Conservation (phyloP, 2,329 filamentous ascomycete genomes). For the Cladophialophora psammophila region DNA sequence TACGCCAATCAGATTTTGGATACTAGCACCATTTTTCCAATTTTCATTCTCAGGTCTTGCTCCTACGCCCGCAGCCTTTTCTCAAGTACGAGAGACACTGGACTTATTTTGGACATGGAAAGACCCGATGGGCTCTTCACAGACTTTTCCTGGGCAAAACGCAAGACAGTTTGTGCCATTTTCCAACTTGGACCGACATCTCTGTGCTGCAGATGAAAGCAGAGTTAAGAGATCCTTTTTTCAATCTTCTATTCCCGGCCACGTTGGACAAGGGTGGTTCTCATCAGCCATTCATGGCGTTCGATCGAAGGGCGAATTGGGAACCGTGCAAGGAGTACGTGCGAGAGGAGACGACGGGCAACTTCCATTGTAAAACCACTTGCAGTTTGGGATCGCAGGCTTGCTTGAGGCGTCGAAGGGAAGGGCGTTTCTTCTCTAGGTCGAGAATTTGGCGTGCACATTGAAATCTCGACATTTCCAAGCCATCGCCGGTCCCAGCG, state of each 20-base stretch:
- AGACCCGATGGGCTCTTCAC: background rate
- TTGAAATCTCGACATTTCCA: conserved; percentile 4
- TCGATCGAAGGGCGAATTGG: background rate
- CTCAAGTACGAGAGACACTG: background rate
- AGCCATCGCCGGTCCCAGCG: background rate
- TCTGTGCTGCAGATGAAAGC: background rate
- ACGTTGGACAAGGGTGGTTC: conserved; percentile 5
- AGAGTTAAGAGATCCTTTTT: background rate
- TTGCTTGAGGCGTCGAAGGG: background rate
- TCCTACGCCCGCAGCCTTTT: background rate
- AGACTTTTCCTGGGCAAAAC: background rate
- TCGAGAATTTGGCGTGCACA: background rate
- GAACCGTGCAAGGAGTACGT: conserved; percentile 5
- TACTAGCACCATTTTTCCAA: conserved; percentile 10
- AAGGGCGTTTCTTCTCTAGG: background rate
- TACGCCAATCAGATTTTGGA: conserved; percentile 26
- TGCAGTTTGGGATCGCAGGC: conserved; percentile 3
- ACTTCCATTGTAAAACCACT: background rate
- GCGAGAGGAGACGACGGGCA: background rate
- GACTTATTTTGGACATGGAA: conserved; percentile 16
- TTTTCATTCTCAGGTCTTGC: conserved; percentile 8
- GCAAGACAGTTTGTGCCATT: conserved; percentile 11
- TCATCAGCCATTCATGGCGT: conserved; percentile 8
- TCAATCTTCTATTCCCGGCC: background rate
- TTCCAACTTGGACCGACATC: conserved; percentile 6